Evolutionary conservation across 2,329 filamentous ascomycete genomes (phyloP).

Genomic region (Monosporascus sp.): DNA sequence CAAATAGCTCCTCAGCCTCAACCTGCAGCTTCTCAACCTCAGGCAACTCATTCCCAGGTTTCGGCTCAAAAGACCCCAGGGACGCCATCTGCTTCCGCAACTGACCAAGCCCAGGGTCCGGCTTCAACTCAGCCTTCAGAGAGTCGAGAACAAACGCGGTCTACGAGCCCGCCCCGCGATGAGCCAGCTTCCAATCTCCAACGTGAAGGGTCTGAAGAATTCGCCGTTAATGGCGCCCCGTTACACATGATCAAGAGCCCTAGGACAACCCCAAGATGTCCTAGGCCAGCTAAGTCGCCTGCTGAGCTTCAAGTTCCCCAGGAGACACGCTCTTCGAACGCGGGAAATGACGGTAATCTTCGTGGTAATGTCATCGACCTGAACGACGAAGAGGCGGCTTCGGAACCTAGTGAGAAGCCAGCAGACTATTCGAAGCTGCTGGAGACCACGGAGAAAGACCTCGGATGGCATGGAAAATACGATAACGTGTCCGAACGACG

Average conservation of each 20-base stretch:
- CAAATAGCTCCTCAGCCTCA: too few species aligned
- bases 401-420: constrained; percentile 4
- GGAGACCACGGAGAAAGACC: constrained; percentile 2
- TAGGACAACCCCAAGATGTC: neutral
- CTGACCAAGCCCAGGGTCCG: neutral
- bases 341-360: neutral
- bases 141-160: neutral
- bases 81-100: neutral
- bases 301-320: neutral
- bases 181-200: neutral
- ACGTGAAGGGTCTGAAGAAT: neutral
- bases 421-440: constrained; percentile 3
- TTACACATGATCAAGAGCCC: neutral
- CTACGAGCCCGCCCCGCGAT: neutral
- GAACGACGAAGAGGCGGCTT: neutral
- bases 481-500: constrained; percentile 1
- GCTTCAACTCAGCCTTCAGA: neutral
- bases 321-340: neutral
- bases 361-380: neutral
- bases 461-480: constrained; percentile 4
- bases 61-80: too few species aligned
- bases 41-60: too few species aligned
- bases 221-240: neutral
- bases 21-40: too few species aligned
- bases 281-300: neutral